Evolutionary conservation across 108 stramenopile species (phyloP), one percentile per base, ranked within the genome.

Genomic region (Epipyxis sp.): DNA sequence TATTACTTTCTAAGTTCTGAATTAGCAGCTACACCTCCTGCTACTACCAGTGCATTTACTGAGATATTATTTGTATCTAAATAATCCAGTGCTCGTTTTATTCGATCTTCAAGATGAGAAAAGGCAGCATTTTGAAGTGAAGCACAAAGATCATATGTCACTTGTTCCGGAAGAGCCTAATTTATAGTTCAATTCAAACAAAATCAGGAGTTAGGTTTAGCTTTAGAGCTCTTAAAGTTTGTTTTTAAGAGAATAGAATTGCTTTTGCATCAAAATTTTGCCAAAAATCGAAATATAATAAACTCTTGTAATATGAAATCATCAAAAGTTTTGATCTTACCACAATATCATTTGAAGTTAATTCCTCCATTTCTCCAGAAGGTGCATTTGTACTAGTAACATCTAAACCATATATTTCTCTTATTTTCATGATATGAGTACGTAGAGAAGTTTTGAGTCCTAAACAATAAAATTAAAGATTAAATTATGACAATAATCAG

Each of bases 1-100:
- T 94, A 69, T 39, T 94, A 87, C 32, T 79, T 77, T 44, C 97
- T 87, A 27, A 96, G 80, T 78, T 93, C 94, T 76, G 80, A 82
- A 80, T 98, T 98, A 34, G 97, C 94, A 25, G 97, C 97, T 20
- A 98, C 97, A 32, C 97, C 97, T 1, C 97, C 97, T 59, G 95
- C 97, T 0, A 98, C 87, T n/a, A 94, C 95, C 20, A 98, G 86
- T 6, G 34, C 61, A 29, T 16, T 65, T 37, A 65, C 30, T 57
- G 16, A 25, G 20, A 25, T 25, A 16, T 16, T 57, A 37, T 35
- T 29, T 65, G 20, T 3, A 13, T 50, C 46, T 50, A 50, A 50
- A 32, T 32, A 32, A 65, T 3, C 6, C 25, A 74, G 27, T 42
- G 71, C 71, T 37, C 25, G 32, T 10, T 54, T 54, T 32, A 98